Conservation (phyloP, 306 rosid species). For the Acacia acuminata region DNA sequence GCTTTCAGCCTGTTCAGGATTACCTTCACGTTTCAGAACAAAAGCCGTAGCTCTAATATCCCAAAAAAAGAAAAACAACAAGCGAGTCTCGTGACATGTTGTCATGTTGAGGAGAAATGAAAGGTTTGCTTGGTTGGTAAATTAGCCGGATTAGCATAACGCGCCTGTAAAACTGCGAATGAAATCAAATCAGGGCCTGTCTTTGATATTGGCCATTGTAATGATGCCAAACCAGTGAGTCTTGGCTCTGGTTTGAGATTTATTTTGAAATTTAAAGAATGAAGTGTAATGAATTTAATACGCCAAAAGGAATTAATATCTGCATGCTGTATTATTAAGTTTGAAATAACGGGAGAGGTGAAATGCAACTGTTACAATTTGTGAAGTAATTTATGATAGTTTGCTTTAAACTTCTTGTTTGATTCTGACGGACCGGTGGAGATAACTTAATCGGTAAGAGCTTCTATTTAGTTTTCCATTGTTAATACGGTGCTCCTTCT, state of each 20-base stretch:
- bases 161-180: not conserved
- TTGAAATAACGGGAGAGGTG: not conserved
- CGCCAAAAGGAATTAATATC: not conserved
- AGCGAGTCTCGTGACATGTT: not conserved
- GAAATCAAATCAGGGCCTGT: not conserved
- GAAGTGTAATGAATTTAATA: not conserved
- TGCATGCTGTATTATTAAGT: not conserved
- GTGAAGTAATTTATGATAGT: not conserved
- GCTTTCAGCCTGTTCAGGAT: not conserved
- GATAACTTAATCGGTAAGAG: not conserved
- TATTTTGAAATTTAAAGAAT: slow-evolving; percentile 17
- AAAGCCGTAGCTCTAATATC: not conserved
- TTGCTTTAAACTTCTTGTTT: not conserved
- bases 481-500: not conserved
- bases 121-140: not conserved
- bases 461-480: not conserved
- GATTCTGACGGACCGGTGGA: not conserved
- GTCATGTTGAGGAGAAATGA: not conserved
- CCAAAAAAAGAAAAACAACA: too few relatives aligned
- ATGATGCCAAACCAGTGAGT: not conserved
- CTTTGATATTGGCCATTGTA: not conserved
- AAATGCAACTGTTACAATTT: not conserved
- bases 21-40: not conserved
- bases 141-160: not conserved
- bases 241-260: slow-evolving; percentile 11